Evolutionary conservation across 1,284 basidiomycete genomes (phyloP).

Genomic region (Pholiota adiposa): DNA sequence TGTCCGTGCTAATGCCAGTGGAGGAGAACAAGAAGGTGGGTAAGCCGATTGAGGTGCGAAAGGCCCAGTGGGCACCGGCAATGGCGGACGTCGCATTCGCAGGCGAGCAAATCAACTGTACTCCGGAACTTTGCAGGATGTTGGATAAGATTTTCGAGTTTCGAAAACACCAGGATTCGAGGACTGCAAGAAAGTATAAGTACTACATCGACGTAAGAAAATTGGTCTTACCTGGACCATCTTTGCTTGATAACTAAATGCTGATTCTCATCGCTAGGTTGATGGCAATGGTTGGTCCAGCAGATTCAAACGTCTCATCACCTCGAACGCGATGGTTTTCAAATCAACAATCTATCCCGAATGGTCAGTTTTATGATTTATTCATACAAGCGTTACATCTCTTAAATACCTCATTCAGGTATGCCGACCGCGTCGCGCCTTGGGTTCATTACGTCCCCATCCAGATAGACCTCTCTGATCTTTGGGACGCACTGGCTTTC

Average conservation of each 20-base stretch:
- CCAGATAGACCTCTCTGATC: slow-evolving; percentile 54
- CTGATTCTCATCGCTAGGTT: slow-evolving; percentile 42
- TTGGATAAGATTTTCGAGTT: slow-evolving; percentile 52
- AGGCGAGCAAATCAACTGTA: slow-evolving; percentile 51
- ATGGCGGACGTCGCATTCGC: slow-evolving; percentile 64
- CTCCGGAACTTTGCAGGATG: slow-evolving; percentile 36
- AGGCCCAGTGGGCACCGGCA: slow-evolving; percentile 47
- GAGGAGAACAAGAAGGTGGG: slow-evolving; percentile 43
- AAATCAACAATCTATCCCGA: slow-evolving; percentile 74
- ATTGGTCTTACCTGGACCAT: neutral
- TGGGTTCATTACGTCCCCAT: slow-evolving; percentile 72
- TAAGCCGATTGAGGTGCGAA: slow-evolving; percentile 35
- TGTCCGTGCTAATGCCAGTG: slow-evolving; percentile 31
- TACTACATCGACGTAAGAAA: slow-evolving; percentile 67
- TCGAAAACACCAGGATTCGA: slow-evolving; percentile 39
- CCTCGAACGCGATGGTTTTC: slow-evolving; percentile 65
- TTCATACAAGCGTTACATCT: neutral
- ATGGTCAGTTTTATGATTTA: slow-evolving; percentile 47
- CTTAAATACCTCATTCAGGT: slow-evolving; percentile 27
- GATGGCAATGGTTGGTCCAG: slow-evolving; percentile 77
- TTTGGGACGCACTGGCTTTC: slow-evolving; percentile 61
- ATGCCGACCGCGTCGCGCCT: slow-evolving; percentile 44
- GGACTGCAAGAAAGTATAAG: slow-evolving; percentile 58
- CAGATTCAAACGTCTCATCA: slow-evolving; percentile 68
- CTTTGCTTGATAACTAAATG: no score